Evolutionary conservation across 169 alveolate genomes (phyloP).

Genomic region (Condylostoma magnum): DNA sequence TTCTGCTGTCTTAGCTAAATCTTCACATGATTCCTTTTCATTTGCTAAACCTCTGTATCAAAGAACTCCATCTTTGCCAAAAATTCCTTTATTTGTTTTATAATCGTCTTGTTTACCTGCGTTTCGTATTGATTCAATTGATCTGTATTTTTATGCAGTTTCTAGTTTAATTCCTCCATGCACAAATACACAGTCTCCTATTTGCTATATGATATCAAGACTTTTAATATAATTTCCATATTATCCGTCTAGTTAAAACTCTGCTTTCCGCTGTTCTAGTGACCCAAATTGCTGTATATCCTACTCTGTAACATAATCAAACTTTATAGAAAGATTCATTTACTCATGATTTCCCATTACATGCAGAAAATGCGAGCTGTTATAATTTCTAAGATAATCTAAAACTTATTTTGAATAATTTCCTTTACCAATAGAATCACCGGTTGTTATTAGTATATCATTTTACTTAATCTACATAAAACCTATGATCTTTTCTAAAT

Average conservation of each 20-base stretch:
- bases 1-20: neutral
- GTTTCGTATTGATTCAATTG: neutral
- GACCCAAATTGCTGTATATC: conserved; percentile 1
- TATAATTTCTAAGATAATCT: neutral
- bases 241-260: neutral
- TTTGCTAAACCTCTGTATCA: conserved; percentile 2
- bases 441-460: neutral
- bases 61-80: neutral
- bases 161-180: conserved; percentile 1
- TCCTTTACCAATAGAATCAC: neutral
- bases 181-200: neutral
- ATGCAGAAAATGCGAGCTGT: neutral
- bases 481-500: neutral
- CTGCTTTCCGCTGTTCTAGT: neutral
- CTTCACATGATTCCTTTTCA: neutral
- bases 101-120: neutral
- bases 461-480: neutral
- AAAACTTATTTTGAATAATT: neutral
- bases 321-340: neutral
- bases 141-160: neutral
- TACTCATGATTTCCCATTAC: conserved; percentile 24
- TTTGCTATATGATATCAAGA: neutral
- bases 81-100: neutral
- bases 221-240: neutral
- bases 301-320: neutral